phyloP scores from a whole-genome alignment of 345 rosid species.

The Melastoma malabathricum region DNA sequence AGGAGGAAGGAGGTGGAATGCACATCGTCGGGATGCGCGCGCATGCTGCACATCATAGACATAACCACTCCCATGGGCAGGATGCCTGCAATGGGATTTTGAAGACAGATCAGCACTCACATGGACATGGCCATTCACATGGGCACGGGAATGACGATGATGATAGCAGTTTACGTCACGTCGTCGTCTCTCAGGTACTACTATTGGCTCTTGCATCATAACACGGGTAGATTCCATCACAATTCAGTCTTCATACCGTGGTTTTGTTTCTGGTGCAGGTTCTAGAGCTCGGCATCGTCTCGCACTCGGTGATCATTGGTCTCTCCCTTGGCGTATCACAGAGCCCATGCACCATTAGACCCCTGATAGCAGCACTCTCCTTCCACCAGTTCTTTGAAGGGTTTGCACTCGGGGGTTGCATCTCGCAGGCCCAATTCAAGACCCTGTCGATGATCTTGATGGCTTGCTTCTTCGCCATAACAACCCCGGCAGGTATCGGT shows the following conservation, averaged over 20 bases:
- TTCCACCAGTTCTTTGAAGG: slow-evolving; percentile 99
- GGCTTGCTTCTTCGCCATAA: slow-evolving; percentile 72
- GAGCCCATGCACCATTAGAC: slow-evolving; percentile 73
- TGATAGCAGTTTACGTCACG: slow-evolving; percentile 47
- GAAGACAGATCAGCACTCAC: slow-evolving; percentile 9
- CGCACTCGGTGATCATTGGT: slow-evolving; percentile 86
- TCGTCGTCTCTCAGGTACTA: slow-evolving; percentile 82
- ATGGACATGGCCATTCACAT: slow-evolving; percentile 16
- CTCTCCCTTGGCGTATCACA: slow-evolving; percentile 77
- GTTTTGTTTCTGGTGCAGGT: slow-evolving; percentile 22
- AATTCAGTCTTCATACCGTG: slow-evolving; percentile 41
- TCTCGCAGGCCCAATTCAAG: slow-evolving; percentile 67
- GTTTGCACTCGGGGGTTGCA: slow-evolving; percentile 87
- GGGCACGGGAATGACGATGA: slow-evolving; percentile 25
- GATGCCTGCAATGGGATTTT: slow-evolving; percentile 39
- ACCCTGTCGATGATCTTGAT: slow-evolving; percentile 34
- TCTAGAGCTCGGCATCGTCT: slow-evolving; percentile 86
- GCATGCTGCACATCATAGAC: slow-evolving; percentile 79
- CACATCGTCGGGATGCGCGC: slow-evolving; percentile 92
- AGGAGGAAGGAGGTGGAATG: slow-evolving; percentile 67
- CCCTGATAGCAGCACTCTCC: slow-evolving; percentile 71
- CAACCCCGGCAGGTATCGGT: slow-evolving; percentile 66
- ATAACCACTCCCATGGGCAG: slow-evolving; percentile 48
- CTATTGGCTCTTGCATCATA: neutral
- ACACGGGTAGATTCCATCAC: slow-evolving; percentile 54